Evolutionary conservation across 352 stramenopile species (phyloP), one percentile per base, ranked within the genome.

Genomic region (Pythium biforme): DNA sequence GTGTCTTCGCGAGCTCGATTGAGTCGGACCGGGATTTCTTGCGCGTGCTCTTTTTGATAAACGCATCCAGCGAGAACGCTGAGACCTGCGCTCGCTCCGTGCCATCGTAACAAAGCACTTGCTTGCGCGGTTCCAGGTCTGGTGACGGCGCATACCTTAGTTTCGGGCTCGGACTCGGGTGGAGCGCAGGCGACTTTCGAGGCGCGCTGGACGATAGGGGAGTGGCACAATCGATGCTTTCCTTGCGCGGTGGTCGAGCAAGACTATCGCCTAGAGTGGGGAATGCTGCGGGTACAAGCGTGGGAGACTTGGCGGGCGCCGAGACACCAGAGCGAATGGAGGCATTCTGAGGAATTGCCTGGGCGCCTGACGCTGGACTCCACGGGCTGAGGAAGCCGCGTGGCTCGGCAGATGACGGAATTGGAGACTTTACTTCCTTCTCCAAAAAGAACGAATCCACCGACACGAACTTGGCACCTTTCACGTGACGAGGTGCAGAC

Each of bases 21-120:
- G 62, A 69, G 29, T 64, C 62, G 6, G 54, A 59, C 23, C 62
- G 53, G 7, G 27, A 59, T n/a, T 69, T 69, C 49, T 73, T 81
- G 3, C 62, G 64, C 23, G 64, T 68, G 20, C 73, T 68, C 40
- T 84, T 75, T 60, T 88, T 88, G 29, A 90, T 69, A 54, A 89
- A 90, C 3, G 74, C 73, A 50, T 89, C 76, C 12, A 90, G 67
- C 1, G 81, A 85, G 62, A 90, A 90, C 19, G 77, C 64, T 27
- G 79, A 73, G 33, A 82, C 59, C 11, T 80, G 70, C 25, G 73
- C 54, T 23, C 70, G 71, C 37, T 80, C 73, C 7, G 70, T 69
- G 6, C 77, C 79, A 34, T 90, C 81, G n/a, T 79, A 71, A 9
- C 69, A 67, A 34, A 88, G 50, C 26, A 86, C 65, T 26, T 72